phyloP scores from a whole-genome alignment of 2,329 filamentous ascomycete species.

The Apiospora kogelbergensis region DNA sequence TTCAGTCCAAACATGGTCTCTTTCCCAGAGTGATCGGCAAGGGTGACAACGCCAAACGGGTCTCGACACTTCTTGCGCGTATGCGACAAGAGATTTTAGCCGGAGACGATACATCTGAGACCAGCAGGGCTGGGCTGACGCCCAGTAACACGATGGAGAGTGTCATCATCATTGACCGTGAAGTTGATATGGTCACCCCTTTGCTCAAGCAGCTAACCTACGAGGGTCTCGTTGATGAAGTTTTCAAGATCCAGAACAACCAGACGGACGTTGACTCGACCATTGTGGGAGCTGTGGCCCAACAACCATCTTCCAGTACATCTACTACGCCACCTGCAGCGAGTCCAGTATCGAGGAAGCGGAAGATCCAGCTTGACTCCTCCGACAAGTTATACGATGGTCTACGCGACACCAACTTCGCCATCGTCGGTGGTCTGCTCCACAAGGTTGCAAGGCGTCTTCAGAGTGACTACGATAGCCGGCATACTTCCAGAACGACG shows the following conservation, averaged over 20 bases:
- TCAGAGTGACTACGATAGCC: constrained; percentile 81
- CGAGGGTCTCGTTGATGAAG: constrained; percentile 91
- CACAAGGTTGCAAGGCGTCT: constrained; percentile 89
- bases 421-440: constrained; percentile 83
- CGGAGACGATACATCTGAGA: constrained; percentile 69
- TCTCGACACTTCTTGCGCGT: constrained; percentile 82
- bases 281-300: constrained; percentile 74
- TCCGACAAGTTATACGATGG: constrained; percentile 87
- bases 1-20: constrained; percentile 88
- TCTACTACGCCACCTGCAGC: constrained; percentile 55
- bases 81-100: constrained; percentile 90
- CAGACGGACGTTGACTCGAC: constrained; percentile 91
- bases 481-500: constrained; percentile 83
- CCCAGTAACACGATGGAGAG: constrained; percentile 89
- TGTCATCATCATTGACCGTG: constrained; percentile 90
- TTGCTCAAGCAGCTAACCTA: constrained; percentile 95
- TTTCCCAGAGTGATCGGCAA: constrained; percentile 95
- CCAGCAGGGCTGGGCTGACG: constrained; percentile 65
- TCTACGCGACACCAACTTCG: constrained; percentile 90
- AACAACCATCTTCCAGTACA: constrained; percentile 49
- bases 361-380: constrained; percentile 85
- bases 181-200: constrained; percentile 89
- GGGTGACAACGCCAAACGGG: constrained; percentile 86
- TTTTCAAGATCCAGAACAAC: constrained; percentile 89
- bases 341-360: constrained; percentile 65